A percentile compares a stretch with the other conserved stretches of the same genome.
Conservation (phyloP, 2,329 filamentous ascomycete genomes). For the Incumbomyces delicatus region DNA sequence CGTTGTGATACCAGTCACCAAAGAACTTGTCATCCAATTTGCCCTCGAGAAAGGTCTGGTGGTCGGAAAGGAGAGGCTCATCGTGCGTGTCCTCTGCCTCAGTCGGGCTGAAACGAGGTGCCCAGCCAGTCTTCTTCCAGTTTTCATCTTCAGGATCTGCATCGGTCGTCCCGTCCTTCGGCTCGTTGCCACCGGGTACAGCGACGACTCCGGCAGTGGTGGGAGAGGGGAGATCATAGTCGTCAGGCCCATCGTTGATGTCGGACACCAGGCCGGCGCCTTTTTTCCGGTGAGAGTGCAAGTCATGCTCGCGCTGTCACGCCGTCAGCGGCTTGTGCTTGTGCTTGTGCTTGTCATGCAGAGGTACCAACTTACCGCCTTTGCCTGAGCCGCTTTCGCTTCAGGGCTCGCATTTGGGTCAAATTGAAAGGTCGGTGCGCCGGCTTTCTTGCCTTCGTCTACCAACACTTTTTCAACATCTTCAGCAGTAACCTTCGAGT, state of each 20-base stretch:
- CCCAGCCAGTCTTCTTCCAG: slow-evolving; percentile 70
- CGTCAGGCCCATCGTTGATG: slow-evolving; percentile 42
- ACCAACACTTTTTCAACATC: slow-evolving; percentile 66
- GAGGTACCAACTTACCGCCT: slow-evolving; percentile 45
- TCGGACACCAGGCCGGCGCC: slow-evolving; percentile 59
- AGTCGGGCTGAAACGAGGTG: slow-evolving; percentile 62
- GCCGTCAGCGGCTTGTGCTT: slow-evolving; percentile 32
- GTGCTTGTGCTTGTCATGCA: neutral
- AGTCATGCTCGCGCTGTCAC: slow-evolving; percentile 41
- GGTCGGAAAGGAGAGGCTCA: slow-evolving; percentile 65
- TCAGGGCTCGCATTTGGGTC: slow-evolving; percentile 74
- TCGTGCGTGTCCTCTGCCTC: slow-evolving; percentile 40
- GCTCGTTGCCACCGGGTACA: slow-evolving; percentile 38
- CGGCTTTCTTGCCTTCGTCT: slow-evolving; percentile 67
- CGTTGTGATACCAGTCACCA: slow-evolving; percentile 98
- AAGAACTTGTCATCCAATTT: slow-evolving; percentile 82
- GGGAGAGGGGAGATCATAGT: slow-evolving; percentile 69
- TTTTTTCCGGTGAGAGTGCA: slow-evolving; percentile 17
- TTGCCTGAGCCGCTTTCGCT: slow-evolving; percentile 72
- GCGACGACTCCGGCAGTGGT: slow-evolving; percentile 60
- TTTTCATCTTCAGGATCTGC: slow-evolving; percentile 40
- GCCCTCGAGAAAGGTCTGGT: slow-evolving; percentile 76
- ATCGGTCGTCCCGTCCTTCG: slow-evolving; percentile 37
- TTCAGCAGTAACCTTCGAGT: slow-evolving; percentile 57
- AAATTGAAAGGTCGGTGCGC: slow-evolving; percentile 73